Evolutionary conservation across 2,329 filamentous ascomycete species (phyloP).

Genomic region (Alternaria conjuncta): DNA sequence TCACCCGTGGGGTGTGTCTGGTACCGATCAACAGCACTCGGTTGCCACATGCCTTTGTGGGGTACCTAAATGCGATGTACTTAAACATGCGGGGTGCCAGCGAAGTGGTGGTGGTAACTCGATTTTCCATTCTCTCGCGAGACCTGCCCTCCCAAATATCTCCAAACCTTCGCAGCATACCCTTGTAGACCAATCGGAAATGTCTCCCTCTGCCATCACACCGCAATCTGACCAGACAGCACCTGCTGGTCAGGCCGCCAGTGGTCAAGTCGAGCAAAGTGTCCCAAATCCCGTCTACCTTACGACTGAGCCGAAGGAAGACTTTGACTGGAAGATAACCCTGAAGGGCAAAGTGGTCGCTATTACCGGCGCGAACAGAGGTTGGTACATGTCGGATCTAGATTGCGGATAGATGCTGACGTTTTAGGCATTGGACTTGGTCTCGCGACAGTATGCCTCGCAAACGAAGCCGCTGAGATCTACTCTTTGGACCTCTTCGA

Average conservation of each 20-base stretch:
- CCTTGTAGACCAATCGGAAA: slow-evolving; percentile 11
- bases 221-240: slow-evolving; percentile 23
- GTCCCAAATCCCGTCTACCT: slow-evolving; percentile 45
- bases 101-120: slow-evolving; percentile 2
- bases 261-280: slow-evolving; percentile 29
- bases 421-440: slow-evolving; percentile 47
- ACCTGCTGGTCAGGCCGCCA: slow-evolving; percentile 19
- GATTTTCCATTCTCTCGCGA: slow-evolving; percentile 8
- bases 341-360: slow-evolving; percentile 51
- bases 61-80: slow-evolving; percentile 18
- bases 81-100: slow-evolving; percentile 26
- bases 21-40: not conserved
- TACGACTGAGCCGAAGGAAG: slow-evolving; percentile 52
- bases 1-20: not conserved
- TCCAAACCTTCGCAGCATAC: slow-evolving; percentile 12
- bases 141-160: slow-evolving; percentile 14
- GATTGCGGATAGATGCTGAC: slow-evolving; percentile 33
- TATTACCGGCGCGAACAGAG: slow-evolving; percentile 29
- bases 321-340: slow-evolving; percentile 55
- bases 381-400: slow-evolving; percentile 28
- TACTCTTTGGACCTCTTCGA: slow-evolving; percentile 59
- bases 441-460: slow-evolving; percentile 55
- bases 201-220: slow-evolving; percentile 40
- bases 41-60: slow-evolving; percentile 20
- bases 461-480: slow-evolving; percentile 55